A percentile compares a stretch with the other conserved stretches of the same genome.
Evolutionary conservation across 257 asterid species (phyloP).

Genomic region (Nyctanthes arbortristis): DNA sequence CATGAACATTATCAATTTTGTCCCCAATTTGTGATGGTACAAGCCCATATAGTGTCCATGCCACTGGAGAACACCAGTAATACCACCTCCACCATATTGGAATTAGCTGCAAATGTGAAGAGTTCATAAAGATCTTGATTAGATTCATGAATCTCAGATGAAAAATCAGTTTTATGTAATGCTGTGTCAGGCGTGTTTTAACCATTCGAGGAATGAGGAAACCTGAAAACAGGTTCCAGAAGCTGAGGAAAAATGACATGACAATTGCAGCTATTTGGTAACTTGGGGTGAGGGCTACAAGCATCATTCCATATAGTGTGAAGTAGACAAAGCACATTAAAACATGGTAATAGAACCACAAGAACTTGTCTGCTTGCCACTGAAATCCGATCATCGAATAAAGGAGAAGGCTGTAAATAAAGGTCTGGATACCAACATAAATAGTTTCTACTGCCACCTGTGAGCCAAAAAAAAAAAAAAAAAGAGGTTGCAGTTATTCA

Average conservation of each 20-base stretch:
- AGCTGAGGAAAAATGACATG: constrained; percentile 71
- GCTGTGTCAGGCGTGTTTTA: too few species aligned
- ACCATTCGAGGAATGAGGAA: constrained; percentile 73
- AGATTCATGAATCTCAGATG: too few species aligned
- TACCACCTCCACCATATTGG: constrained; percentile 86
- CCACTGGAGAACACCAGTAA: constrained; percentile 72
- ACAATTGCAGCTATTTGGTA: constrained; percentile 65
- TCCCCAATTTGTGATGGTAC: constrained; percentile 59
- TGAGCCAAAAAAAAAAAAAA: too few species aligned
- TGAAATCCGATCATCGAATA: constrained; percentile 39
- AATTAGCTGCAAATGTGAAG: constrained; percentile 40
- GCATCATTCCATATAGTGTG: constrained; percentile 46
- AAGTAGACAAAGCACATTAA: constrained; percentile 43
- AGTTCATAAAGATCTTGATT: neutral
- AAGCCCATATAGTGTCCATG: constrained; percentile 55
- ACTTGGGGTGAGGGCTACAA: constrained; percentile 71
- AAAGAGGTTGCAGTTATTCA: neutral
- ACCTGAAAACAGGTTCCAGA: constrained; percentile 74
- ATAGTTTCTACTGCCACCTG: constrained; percentile 61
- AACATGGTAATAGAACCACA: constrained; percentile 46
- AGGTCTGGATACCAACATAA: constrained; percentile 43
- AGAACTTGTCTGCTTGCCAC: constrained; percentile 53
- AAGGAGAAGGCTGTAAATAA: constrained; percentile 37
- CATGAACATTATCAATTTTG: constrained; percentile 35
- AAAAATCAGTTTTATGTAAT: too few species aligned